These are phyloP conservation scores for Raphanus sativus DNA, from an alignment of 345 rosid species.

Conservation along the genomic window DNA sequence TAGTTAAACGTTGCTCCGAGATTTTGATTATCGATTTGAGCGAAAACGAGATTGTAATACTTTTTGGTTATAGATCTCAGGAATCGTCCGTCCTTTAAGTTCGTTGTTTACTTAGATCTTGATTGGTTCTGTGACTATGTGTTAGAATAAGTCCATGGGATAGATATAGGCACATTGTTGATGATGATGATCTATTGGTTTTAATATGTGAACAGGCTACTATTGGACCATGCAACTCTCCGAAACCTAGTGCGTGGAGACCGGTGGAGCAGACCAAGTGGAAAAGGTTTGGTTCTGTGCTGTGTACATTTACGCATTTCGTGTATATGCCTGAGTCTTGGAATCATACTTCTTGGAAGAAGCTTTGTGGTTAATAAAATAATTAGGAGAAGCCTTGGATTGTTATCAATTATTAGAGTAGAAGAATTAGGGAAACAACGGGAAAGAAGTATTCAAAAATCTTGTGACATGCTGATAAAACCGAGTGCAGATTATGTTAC, in stretches of 20 bases:
- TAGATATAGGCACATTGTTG: not conserved
- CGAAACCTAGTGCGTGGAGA: not conserved
- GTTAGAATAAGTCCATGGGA: too few relatives aligned
- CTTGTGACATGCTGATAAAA: too few relatives aligned
- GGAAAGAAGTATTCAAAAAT: too few relatives aligned
- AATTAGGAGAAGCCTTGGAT: not conserved
- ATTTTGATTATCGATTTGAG: not conserved
- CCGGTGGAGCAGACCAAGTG: conserved; percentile 24
- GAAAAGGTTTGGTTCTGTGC: conserved; percentile 34
- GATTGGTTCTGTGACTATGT: not conserved
- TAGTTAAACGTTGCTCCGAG: not conserved
- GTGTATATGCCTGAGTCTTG: not conserved
- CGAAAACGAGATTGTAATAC: not conserved
- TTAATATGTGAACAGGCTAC: not conserved
- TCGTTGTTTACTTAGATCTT: not conserved
- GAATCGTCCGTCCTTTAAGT: not conserved
- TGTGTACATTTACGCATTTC: conserved; percentile 7
- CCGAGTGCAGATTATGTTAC: too few relatives aligned
- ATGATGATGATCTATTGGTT: too few relatives aligned
- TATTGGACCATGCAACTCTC: not conserved
- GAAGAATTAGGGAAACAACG: not conserved
- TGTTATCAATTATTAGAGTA: not conserved
- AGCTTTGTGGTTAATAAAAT: not conserved
- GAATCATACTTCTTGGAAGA: not conserved
- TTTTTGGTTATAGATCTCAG: conserved; percentile 15